Base-by-base conservation (phyloP, 2,329 filamentous ascomycete species). In the Penicillium hordei region DNA sequence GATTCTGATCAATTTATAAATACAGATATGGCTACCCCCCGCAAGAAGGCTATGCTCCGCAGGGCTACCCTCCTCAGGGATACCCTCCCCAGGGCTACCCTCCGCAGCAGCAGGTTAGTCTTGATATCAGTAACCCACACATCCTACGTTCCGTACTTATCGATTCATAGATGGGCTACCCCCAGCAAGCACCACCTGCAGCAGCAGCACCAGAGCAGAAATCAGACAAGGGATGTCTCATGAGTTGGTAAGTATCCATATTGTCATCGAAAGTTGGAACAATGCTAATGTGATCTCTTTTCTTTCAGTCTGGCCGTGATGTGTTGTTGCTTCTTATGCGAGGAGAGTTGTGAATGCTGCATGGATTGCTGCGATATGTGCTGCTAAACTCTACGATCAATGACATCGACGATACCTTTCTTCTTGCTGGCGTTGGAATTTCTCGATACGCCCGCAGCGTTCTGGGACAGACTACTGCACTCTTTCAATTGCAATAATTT, bases 241-340 rank as follows among this genome's bases (percentile, higher is more conserved):
- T 70, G 46, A 75, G 79, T 15, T 85, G 80, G 79, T 82, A 71
- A 71, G 75, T 63, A 38, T n/a, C 21, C 17, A 9, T 31, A 17
- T 25, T 38, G 8, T 9, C 6, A 8, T 57, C 8, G 17, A 38
- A 25, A 13, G 17, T 29, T n/a, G 39, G 38, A 27, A 33, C 31
- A 7, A 46, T 2, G 48, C 62, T 65, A 59, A 68, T 49, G 13
- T 23, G 46, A 25, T 21, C 27, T 38, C 2, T 29, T 27, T 23
- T 49, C 31, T 23, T 29, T 21, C 57, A 81, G 83, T 73, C 69
- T 86, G 48, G 82, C 82, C 48, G 77, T 77, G 34, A 71, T 87
- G 38, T 87, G 84, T 76, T 88, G 85, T 70, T 87, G 84, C 68
- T 87, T 84, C 72, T 78, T 87, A 29, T 86, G 83, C 66, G 85